phyloP scores from a whole-genome alignment of 208 protist species.

The Trypanosoma platydactyli region DNA sequence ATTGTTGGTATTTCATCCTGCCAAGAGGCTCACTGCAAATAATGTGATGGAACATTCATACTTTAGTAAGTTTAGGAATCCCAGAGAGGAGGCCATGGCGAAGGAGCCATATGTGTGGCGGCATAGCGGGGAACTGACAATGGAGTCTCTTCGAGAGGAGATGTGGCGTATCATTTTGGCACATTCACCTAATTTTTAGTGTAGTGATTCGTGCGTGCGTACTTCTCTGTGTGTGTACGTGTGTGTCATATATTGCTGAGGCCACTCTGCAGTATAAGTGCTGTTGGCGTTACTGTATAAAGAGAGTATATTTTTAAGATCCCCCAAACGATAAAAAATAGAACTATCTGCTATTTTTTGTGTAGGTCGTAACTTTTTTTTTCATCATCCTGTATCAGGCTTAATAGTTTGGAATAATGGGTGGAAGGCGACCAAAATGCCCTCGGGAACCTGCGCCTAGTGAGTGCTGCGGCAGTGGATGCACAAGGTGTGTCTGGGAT shows the following conservation, averaged over 20 bases:
- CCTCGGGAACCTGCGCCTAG: constrained; percentile 67
- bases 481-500: constrained; percentile 88
- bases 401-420: constrained; percentile 9
- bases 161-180: constrained; percentile 75
- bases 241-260: neutral
- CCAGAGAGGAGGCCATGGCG: constrained; percentile 69
- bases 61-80: constrained; percentile 89
- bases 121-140: constrained; percentile 60
- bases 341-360: neutral
- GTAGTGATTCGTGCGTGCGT: neutral
- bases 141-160: constrained; percentile 68
- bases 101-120: constrained; percentile 75
- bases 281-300: neutral
- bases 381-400: constrained; percentile 10
- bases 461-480: constrained; percentile 88
- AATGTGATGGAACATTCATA: constrained; percentile 95
- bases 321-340: neutral
- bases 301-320: neutral
- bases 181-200: constrained; percentile 36
- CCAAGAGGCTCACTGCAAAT: constrained; percentile 92
- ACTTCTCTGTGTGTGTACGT: neutral
- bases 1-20: constrained; percentile 96
- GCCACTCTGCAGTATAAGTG: neutral
- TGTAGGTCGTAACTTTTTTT: constrained; percentile 8
- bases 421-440: constrained; percentile 30